Evolutionary conservation across 2,329 filamentous ascomycete genomes (phyloP).

Genomic region (Colletotrichum sp.): DNA sequence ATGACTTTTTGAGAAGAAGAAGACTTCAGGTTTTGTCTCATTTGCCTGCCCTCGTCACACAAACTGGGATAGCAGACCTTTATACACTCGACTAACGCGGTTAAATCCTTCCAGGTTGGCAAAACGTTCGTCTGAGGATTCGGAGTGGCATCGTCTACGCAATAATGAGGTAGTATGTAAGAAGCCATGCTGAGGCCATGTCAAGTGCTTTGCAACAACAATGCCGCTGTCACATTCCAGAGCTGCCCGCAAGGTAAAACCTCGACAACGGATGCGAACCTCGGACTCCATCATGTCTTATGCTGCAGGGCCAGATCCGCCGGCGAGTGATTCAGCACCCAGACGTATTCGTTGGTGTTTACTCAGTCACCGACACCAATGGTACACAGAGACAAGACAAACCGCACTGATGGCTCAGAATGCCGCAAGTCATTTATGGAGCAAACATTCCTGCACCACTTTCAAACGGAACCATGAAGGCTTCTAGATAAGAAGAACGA

Average conservation of each 20-base stretch:
- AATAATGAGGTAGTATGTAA: fast-evolving
- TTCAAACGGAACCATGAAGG: background rate
- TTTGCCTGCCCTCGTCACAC: background rate
- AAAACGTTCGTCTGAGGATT: too few species aligned
- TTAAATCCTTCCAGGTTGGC: too few species aligned
- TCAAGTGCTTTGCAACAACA: background rate
- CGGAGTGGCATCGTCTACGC: background rate
- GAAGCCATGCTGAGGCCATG: background rate
- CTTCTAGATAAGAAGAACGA: background rate
- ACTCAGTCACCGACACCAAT: background rate
- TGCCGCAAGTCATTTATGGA: background rate
- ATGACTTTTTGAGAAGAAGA: fast-evolving
- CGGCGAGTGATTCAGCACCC: background rate
- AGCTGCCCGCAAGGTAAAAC: too few species aligned
- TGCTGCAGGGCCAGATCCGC: background rate
- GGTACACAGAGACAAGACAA: background rate
- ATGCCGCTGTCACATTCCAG: too few species aligned
- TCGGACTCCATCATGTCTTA: background rate
- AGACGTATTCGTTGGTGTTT: background rate
- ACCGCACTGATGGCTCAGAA: background rate
- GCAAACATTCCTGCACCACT: background rate
- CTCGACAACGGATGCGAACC: background rate
- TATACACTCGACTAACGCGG: too few species aligned
- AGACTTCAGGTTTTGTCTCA: fast-evolving
- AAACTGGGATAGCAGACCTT: background rate